Conservation (phyloP, 305 asterid genomes). For the Coffea humblotiana region DNA sequence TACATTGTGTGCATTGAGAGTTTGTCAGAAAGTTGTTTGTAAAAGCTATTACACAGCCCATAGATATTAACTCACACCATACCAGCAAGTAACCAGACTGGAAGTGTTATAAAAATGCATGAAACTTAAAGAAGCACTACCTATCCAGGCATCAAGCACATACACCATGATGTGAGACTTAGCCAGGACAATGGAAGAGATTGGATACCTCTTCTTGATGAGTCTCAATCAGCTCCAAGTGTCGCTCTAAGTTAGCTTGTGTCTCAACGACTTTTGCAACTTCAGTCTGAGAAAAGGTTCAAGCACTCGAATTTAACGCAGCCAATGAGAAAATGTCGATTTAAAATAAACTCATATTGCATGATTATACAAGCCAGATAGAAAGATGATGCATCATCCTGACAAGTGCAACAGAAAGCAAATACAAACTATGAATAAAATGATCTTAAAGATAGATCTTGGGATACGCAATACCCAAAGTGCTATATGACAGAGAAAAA, state of each 20-base stretch:
- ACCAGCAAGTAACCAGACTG: not conserved
- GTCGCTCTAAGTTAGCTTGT: constrained; percentile 81
- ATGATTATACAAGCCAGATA: not conserved
- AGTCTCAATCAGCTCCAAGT: constrained; percentile 90
- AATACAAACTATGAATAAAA: not conserved
- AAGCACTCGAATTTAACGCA: not conserved
- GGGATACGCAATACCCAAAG: not conserved
- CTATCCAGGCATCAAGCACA: not conserved
- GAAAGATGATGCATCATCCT: not conserved
- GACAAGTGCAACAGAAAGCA: not conserved
- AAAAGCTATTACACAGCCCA: not conserved
- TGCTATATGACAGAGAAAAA: not conserved
- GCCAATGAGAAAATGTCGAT: not conserved
- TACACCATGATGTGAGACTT: not conserved
- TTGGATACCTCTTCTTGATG: constrained; percentile 86
- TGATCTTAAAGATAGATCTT: not conserved
- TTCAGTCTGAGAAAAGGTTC: constrained; percentile 61
- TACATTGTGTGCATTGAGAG: too few species aligned
- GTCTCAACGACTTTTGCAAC: constrained; percentile 93
- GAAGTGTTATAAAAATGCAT: not conserved
- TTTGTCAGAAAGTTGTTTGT: not conserved
- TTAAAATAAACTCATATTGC: not conserved
- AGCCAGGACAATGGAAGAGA: constrained; percentile 7
- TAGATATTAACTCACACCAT: not conserved
- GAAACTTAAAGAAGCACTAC: not conserved